Evolutionary conservation across 176 grass and related monocot genomes (phyloP), one percentile per base, ranked within the genome.

Genomic region (Bolboschoenus planiculmis): DNA sequence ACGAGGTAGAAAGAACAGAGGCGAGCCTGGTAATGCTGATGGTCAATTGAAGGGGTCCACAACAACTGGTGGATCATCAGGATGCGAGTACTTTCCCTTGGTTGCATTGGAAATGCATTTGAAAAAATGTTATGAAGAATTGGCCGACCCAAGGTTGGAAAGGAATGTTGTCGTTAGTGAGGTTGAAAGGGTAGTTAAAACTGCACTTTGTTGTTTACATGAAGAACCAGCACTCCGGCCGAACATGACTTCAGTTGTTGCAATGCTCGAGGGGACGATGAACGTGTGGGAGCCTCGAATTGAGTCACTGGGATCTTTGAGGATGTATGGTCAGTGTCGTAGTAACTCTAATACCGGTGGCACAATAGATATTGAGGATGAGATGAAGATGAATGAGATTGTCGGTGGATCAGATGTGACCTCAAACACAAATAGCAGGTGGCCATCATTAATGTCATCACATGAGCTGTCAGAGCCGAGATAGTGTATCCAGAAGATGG

Each of bases 131-230:
- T 81, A 81, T 20, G 56, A 33, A 29, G 79, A 67, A 67, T 73
- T 0, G 53, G 78, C 20, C 34, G 76, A 84, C 4, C 84, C 10
- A 78, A 85, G 64, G 59, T 47, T 86, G 76, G 81, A 65, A 2
- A 84, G 70, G 3, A 85, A 85, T 1, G 37, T 87, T 65, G 88
- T 21, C 8, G 31, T 89, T 30, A 16, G 79, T 2, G 77, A 87
- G 27, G 18, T 85, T 1, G 87, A 89, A 67, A 56, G 81, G 47
- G 76, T 87, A 33, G 87, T 92, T 46, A 87, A 86, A 56, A 66
- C 88, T 1, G 84, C 81, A 11, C 85, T 92, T 26, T 92, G 90
- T 78, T 92, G 90, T 67, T 86, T 86, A 6, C 84, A 92, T 46
- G 78, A 87, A 36, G 76, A 92, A 27, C 90, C 87, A 15, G 75